Conservation (phyloP, 2,329 filamentous ascomycete genomes). For the Aspergillus latus region DNA sequence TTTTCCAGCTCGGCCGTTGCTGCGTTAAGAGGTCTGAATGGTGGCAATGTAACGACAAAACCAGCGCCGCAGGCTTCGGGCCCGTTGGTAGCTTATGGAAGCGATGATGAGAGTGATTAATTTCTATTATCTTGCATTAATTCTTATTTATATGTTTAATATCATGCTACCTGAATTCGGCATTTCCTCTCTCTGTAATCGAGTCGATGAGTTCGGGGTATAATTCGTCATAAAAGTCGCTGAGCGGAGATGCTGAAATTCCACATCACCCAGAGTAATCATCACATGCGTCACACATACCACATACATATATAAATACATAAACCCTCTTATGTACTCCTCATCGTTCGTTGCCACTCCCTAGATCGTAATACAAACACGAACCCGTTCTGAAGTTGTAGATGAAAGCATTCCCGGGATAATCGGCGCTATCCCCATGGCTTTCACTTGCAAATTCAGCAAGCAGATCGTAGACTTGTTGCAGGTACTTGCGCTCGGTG, state of each 20-base stretch:
- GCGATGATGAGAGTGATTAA: constrained; percentile 75
- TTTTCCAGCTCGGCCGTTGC: constrained; percentile 80
- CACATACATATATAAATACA: constrained; percentile 12
- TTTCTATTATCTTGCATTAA: constrained; percentile 15
- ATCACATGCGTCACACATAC: constrained; percentile 17
- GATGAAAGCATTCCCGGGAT: constrained; percentile 72
- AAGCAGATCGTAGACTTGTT: constrained; percentile 78
- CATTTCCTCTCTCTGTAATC: constrained; percentile 10
- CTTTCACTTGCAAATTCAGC: constrained; percentile 58
- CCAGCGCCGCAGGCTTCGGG: constrained; percentile 46
- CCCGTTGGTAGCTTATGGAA: constrained; percentile 84
- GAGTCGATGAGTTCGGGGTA: constrained; percentile 20
- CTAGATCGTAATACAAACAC: constrained; percentile 83
- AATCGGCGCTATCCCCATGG: constrained; percentile 49
- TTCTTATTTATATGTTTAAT: constrained; percentile 31
- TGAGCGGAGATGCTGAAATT: constrained; percentile 16
- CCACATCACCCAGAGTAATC: constrained; percentile 12
- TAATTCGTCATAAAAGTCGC: constrained; percentile 21
- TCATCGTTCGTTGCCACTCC: constrained; percentile 25
- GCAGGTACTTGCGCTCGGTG: constrained; percentile 76
- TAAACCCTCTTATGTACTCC: constrained; percentile 2
- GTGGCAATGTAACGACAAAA: constrained; percentile 45
- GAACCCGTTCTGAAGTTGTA: constrained; percentile 87
- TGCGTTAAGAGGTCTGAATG: constrained; percentile 63
- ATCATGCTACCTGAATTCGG: constrained; percentile 33